These are phyloP conservation scores for Candida sanyiensis DNA, from an alignment of 805 yeast genomes.

Conservation along the genomic window DNA sequence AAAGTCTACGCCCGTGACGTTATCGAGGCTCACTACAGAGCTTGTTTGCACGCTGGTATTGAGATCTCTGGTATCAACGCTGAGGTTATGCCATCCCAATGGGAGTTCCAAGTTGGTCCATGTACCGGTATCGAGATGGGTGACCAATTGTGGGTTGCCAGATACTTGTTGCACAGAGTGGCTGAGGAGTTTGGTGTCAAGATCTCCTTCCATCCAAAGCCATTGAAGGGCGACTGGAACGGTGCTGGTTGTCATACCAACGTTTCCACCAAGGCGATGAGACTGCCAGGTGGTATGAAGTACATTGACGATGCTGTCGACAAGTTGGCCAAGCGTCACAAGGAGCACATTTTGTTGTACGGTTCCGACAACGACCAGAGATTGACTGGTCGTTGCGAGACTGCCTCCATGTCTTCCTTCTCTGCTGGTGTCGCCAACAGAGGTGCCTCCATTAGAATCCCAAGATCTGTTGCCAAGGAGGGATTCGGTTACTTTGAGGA, in stretches of 20 bases:
- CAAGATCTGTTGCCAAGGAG: slow-evolving; percentile 97
- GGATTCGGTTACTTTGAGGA: slow-evolving; percentile 99
- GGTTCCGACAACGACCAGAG: slow-evolving; percentile 95
- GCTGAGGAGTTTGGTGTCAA: slow-evolving; percentile 99
- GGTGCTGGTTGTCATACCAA: slow-evolving; percentile 99
- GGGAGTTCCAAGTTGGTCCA: slow-evolving; percentile 99
- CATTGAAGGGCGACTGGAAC: slow-evolving; percentile 98
- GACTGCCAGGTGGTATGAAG: slow-evolving; percentile 94
- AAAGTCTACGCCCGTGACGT: slow-evolving; percentile 97
- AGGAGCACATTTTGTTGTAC: slow-evolving; percentile 90
- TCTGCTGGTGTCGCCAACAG: slow-evolving; percentile 99
- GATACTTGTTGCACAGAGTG: slow-evolving; percentile 87
- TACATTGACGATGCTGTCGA: slow-evolving; percentile 87
- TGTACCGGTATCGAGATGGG: slow-evolving; percentile 95
- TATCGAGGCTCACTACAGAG: slow-evolving; percentile 98
- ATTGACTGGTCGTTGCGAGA: slow-evolving; percentile 97
- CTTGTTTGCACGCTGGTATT: slow-evolving; percentile 90
- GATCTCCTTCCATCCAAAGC: slow-evolving; percentile 99
- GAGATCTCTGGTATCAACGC: slow-evolving; percentile 95
- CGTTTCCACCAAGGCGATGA: slow-evolving; percentile 89
- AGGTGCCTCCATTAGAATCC: slow-evolving; percentile 98
- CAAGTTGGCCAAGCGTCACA: slow-evolving; percentile 92
- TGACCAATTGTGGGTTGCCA: slow-evolving; percentile 93
- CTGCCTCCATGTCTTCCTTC: slow-evolving; percentile 88
- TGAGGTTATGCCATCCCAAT: slow-evolving; percentile 99